Evolutionary conservation across 345 rosid genomes (phyloP).

Genomic region (Rhodamnia argentea): DNA sequence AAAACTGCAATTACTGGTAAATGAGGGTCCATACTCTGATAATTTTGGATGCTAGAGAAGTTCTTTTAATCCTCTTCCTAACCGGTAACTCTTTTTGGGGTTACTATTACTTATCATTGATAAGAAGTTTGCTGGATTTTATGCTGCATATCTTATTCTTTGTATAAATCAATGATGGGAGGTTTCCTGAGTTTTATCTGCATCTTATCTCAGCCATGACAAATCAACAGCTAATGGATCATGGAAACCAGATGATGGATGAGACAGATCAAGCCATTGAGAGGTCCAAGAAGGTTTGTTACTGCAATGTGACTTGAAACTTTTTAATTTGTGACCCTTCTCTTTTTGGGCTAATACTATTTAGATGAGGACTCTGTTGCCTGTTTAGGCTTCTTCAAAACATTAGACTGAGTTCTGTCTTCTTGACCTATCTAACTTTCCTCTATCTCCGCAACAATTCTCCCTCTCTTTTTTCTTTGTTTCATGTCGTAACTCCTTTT

Average conservation of each 20-base stretch:
- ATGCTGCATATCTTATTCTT: not conserved
- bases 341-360: not conserved
- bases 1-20: not conserved
- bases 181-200: not conserved
- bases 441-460: not conserved
- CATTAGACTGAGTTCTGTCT: not conserved
- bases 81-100: not conserved
- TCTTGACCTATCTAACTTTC: not conserved
- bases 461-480: not conserved
- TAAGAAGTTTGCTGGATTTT: not conserved
- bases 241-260: conserved; percentile 82
- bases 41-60: not conserved
- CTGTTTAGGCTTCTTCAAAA: not conserved
- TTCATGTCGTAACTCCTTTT: not conserved
- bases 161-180: not conserved
- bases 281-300: conserved; percentile 72
- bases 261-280: conserved; percentile 98
- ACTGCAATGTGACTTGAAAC: not conserved
- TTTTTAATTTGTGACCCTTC: not conserved
- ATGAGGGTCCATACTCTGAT: not conserved
- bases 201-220: conserved; percentile 64
- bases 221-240: conserved; percentile 71
- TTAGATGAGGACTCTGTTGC: not conserved
- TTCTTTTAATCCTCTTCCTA: not conserved
- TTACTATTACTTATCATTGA: not conserved